Percentiles rank a stretch among this genome's conserved stretches.
Evolutionary conservation across 495 filamentous ascomycete genomes (phyloP).

Genomic region (Astrothelium macrocarpum): DNA sequence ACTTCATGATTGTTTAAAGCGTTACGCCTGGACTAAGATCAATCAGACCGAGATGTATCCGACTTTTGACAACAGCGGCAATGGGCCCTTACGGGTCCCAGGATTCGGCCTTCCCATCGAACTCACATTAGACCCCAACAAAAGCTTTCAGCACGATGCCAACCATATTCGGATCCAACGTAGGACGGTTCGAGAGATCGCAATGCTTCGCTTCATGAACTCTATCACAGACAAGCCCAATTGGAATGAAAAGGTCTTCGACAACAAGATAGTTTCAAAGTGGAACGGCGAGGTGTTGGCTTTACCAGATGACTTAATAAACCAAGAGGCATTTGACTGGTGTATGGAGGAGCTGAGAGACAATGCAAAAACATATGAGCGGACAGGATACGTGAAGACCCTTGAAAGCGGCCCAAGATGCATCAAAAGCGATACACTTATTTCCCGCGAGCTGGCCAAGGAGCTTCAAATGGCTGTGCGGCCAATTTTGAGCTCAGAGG

Average conservation of each 20-base stretch:
- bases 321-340: constrained; percentile 13
- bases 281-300: constrained; percentile 17
- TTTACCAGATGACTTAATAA: neutral
- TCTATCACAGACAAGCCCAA: constrained; percentile 28
- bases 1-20: too few relatives aligned
- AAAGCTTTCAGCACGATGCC: constrained; percentile 11
- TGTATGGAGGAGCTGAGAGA: constrained; percentile 41
- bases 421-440: constrained; percentile 22
- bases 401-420: constrained; percentile 16
- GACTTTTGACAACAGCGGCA: too few relatives aligned
- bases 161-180: constrained; percentile 24
- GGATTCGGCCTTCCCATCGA: constrained; percentile 37
- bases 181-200: constrained; percentile 34
- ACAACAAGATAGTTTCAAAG: constrained; percentile 19
- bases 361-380: constrained; percentile 13
- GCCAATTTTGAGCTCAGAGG: constrained; percentile 18
- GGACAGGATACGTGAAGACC: constrained; percentile 12
- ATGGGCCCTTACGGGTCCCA: too few relatives aligned
- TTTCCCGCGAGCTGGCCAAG: constrained; percentile 10
- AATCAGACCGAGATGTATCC: too few relatives aligned
- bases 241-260: constrained; percentile 28
- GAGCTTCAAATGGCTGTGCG: constrained; percentile 14
- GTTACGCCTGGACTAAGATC: too few relatives aligned
- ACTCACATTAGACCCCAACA: constrained; percentile 23
- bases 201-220: constrained; percentile 29